Percentiles rank a stretch among this genome's conserved stretches.
Conservation (phyloP, 768 basidiomycete species). For the Russula sp. region DNA sequence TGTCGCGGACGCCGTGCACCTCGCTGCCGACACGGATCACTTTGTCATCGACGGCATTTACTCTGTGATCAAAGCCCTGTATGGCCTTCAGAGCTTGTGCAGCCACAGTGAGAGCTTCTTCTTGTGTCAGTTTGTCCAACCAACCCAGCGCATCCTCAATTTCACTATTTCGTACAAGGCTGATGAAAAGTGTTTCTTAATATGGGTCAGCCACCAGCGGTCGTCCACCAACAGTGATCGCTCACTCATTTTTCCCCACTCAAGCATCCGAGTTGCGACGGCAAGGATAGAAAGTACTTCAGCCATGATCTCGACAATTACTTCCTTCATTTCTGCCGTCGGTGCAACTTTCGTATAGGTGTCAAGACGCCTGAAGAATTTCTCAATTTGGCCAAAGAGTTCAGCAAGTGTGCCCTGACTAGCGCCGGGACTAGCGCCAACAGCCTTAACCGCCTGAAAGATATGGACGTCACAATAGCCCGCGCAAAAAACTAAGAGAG, state of each 20-base stretch:
- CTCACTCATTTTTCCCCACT: not conserved
- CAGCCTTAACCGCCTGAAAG: no score
- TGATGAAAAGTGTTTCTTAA: not conserved
- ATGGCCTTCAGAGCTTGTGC: not conserved
- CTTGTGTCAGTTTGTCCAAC: not conserved
- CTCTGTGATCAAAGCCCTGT: not conserved
- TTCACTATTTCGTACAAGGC: not conserved
- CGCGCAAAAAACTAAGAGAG: not conserved
- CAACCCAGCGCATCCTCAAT: not conserved
- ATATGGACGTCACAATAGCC: no score
- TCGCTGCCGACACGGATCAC: no score
- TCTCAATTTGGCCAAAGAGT: no score
- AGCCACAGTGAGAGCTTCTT: not conserved
- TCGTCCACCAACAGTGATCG: no score
- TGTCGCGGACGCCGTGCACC: no score
- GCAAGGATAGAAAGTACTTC: not conserved
- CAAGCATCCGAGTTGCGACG: not conserved
- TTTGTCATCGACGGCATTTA: not conserved
- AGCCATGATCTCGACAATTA: not conserved
- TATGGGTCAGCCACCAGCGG: no score
- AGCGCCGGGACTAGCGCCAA: no score
- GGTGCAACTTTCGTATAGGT: no score
- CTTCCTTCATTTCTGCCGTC: not conserved
- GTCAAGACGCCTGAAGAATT: no score
- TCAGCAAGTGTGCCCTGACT: no score